phyloP scores from a whole-genome alignment of 202 grass and related monocot genomes.

The Schoenoplectus triqueter region DNA sequence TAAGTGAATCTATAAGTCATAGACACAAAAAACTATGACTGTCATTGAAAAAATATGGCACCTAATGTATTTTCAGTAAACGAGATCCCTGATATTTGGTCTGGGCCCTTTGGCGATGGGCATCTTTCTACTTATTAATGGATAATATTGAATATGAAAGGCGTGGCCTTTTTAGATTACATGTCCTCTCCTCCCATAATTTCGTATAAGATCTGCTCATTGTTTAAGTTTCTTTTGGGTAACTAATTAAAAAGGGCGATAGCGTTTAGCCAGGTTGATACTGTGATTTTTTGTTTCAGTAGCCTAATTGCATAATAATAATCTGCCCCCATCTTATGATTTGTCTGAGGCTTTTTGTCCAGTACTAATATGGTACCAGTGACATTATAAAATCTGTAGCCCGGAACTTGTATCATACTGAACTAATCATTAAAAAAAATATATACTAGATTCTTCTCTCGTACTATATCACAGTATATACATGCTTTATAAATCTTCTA shows the following conservation, averaged over 20 bases:
- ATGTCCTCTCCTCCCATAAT: background rate
- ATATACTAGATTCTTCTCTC: background rate
- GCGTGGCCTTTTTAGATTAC: background rate
- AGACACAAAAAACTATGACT: too few relatives aligned
- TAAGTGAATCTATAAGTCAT: too few relatives aligned
- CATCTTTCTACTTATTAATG: background rate
- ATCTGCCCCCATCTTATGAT: too few relatives aligned
- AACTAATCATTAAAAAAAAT: background rate
- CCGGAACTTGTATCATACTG: background rate
- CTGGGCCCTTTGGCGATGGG: background rate
- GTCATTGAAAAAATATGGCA: too few relatives aligned
- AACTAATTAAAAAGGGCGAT: background rate
- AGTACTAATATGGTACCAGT: background rate
- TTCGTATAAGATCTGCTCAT: background rate
- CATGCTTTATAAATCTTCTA: background rate
- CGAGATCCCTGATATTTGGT: background rate
- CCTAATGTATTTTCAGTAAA: background rate
- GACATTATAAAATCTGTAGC: background rate
- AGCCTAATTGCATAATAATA: too few relatives aligned
- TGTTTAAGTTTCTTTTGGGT: background rate
- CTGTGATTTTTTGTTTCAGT: background rate
- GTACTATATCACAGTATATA: background rate
- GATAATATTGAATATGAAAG: background rate
- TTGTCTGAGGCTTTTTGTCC: background rate
- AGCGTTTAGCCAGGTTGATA: background rate